Evolutionary conservation across 768 basidiomycete species (phyloP), one percentile per base, ranked within the genome.

Genomic region (Hydnomerulius pinastri): DNA sequence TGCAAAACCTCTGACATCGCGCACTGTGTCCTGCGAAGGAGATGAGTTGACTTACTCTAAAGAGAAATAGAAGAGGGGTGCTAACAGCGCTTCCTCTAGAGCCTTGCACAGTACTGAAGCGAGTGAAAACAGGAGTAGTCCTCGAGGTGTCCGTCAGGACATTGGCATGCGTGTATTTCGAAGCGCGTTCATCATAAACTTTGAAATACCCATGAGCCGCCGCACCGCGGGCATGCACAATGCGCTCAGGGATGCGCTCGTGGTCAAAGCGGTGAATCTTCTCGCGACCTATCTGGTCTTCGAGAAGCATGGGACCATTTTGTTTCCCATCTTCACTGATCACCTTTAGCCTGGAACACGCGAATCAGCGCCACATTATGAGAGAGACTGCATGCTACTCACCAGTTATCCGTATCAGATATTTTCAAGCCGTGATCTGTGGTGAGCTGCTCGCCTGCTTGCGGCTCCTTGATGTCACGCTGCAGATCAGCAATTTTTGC

Each of bases 1-100:
- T 0, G 93, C 92, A 61, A 95, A 95, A 1, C 92, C 92, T 53
- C 92, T 81, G 20, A 92, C 90, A 60, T 95, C 92, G 33, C 91
- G 82, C 35, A 89, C 87, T 21, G 85, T 86, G 55, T 86, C 83
- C 79, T 85, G 43, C 20, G 48, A 41, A 35, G 12, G n/a, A n/a
- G n/a, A n/a, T n/a, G n/a, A n/a, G n/a, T n/a, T n/a, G n/a, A n/a
- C n/a, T n/a, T n/a, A n/a, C n/a, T n/a, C n/a, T n/a, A 44, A 24
- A 13, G 28, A 25, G n/a, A 40, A 25, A 35, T 1, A 41, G 3
- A 17, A 45, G 27, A 35, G 42, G 20, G 13, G 24, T 46, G 69
- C 81, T 56, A 59, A 92, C 91, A 2, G 92, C 87, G 53, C 85
- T 87, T n/a, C 91, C 93, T 47, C 80, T 76, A 1, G 85, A 79